Evolutionary conservation across 2,329 filamentous ascomycete species (phyloP).

Genomic region (Bipolaris sorokiniana): DNA sequence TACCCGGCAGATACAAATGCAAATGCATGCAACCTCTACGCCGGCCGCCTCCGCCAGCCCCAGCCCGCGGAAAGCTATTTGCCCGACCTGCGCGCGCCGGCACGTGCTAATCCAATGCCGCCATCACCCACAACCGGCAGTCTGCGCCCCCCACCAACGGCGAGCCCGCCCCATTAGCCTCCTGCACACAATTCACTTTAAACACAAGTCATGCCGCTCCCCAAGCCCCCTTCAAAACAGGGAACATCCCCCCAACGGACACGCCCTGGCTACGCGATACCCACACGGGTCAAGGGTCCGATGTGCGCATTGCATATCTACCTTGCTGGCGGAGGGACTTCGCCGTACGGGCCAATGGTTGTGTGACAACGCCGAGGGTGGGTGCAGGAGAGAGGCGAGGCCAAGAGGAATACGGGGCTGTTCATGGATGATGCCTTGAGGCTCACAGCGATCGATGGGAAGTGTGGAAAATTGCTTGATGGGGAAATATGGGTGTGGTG

Average conservation of each 20-base stretch:
- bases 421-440: conserved; percentile 29
- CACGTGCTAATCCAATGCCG: conserved; percentile 1
- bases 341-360: neutral
- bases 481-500: conserved; percentile 5
- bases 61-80: neutral
- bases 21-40: too few species aligned
- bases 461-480: conserved; percentile 9
- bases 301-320: neutral
- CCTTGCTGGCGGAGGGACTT: neutral
- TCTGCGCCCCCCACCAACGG: neutral
- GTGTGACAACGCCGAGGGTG: conserved; percentile 1
- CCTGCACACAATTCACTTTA: conserved; percentile 5
- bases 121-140: neutral
- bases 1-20: neutral
- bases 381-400: conserved; percentile 2
- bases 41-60: neutral
- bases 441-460: conserved; percentile 23
- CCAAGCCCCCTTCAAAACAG: conserved; percentile 2
- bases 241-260: conserved; percentile 9
- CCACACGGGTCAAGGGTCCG: neutral
- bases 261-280: conserved; percentile 1
- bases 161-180: neutral
- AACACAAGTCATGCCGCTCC: neutral
- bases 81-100: neutral
- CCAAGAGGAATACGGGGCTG: neutral